A percentile compares a stretch with the other conserved stretches of the same genome.
Conservation (phyloP, 768 basidiomycete genomes). For the Gloeophyllum trabeum region DNA sequence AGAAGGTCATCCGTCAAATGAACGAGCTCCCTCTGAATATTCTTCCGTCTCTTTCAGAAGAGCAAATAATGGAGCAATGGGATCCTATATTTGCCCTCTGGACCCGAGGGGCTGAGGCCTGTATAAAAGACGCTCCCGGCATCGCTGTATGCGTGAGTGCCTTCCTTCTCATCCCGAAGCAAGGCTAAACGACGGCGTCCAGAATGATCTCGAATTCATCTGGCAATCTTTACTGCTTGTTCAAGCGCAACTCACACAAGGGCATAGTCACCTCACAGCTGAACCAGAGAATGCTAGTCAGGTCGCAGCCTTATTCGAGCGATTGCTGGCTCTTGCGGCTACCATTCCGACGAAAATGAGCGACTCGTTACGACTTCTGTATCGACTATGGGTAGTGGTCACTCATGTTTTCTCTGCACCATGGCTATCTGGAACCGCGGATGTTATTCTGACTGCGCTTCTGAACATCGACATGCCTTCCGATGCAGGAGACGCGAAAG, state of each 20-base stretch:
- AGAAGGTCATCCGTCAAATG: too few relatives aligned
- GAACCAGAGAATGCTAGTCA: constrained; percentile 21
- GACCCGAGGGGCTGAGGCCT: background rate
- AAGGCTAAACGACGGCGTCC: too few relatives aligned
- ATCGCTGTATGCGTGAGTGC: too few relatives aligned
- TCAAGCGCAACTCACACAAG: constrained; percentile 31
- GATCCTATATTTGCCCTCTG: constrained; percentile 3
- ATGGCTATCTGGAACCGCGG: constrained; percentile 32
- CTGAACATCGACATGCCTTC: constrained; percentile 32
- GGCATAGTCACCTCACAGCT: constrained; percentile 22
- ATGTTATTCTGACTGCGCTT: constrained; percentile 31
- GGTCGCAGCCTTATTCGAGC: constrained; percentile 23
- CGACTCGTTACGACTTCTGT: too few relatives aligned
- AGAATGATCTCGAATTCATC: constrained; percentile 28
- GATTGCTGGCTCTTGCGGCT: too few relatives aligned
- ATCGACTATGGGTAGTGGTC: constrained; percentile 39
- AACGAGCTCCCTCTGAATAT: too few relatives aligned
- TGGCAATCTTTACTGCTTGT: constrained; percentile 52
- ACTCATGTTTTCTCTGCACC: constrained; percentile 31
- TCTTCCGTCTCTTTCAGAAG: background rate
- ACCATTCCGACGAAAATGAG: too few relatives aligned
- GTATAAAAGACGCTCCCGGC: background rate
- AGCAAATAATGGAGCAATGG: background rate
- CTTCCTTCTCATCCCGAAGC: too few relatives aligned
- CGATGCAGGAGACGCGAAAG: constrained; percentile 24